Percentiles rank a stretch among this genome's conserved stretches.
phyloP scores from a whole-genome alignment of 2,329 filamentous ascomycete genomes.

The Hypoxylon sp. region DNA sequence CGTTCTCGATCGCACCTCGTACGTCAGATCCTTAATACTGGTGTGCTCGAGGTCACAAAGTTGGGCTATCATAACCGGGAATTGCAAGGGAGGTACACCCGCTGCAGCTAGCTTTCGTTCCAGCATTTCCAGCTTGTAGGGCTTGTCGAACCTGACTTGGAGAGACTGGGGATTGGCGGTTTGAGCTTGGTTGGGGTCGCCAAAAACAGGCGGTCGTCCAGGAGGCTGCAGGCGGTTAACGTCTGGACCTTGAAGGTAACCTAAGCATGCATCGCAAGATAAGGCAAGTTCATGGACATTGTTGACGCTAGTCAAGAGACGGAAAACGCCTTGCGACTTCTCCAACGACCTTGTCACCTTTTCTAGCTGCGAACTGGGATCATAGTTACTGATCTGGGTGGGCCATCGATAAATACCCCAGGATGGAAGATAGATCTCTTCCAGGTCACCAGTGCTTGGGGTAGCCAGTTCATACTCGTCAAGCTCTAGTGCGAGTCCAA shows the following conservation, averaged over 20 bases:
- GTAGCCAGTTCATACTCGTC: conserved; percentile 64
- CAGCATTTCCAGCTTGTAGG: conserved; percentile 24
- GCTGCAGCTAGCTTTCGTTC: conserved; percentile 19
- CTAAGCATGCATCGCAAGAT: conserved; percentile 75
- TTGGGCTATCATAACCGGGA: background rate
- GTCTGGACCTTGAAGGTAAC: conserved; percentile 75
- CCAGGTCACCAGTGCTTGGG: conserved; percentile 69
- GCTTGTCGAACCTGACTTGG: conserved; percentile 2
- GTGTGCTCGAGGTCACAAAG: conserved; percentile 7
- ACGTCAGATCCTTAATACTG: background rate
- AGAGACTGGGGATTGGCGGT: background rate
- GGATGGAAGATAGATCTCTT: conserved; percentile 68
- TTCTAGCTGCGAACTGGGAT: conserved; percentile 65
- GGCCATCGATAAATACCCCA: conserved; percentile 78
- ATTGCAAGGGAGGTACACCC: background rate
- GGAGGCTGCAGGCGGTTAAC: conserved; percentile 61
- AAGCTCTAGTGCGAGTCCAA: conserved; percentile 78
- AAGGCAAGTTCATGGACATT: conserved; percentile 73
- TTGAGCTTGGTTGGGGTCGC: conserved; percentile 28
- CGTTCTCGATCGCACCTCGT: conserved; percentile 23
- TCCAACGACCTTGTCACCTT: conserved; percentile 74
- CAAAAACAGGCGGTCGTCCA: conserved; percentile 55
- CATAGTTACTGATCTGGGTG: conserved; percentile 59
- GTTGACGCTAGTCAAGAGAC: conserved; percentile 68
- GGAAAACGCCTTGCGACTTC: conserved; percentile 71